Conservation (phyloP, 768 basidiomycete genomes). For the Asterophora lycoperdoides region DNA sequence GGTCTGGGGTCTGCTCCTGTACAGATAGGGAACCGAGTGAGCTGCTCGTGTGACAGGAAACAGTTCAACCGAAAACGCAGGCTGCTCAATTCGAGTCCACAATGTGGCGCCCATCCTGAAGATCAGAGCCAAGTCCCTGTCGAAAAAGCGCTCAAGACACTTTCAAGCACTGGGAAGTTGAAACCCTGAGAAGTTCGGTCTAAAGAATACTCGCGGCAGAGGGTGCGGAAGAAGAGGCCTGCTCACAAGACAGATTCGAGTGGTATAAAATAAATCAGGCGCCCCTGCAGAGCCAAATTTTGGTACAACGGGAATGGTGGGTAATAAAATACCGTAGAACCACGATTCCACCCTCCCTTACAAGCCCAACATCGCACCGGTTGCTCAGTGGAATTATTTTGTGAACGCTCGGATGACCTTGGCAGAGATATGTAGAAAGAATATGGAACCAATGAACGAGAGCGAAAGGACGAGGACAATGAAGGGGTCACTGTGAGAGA, state of each 20-base stretch:
- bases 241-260: constrained; percentile 9
- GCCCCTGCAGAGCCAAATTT: constrained; percentile 28
- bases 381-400: constrained; percentile 50
- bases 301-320: constrained; percentile 31
- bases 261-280: constrained; percentile 32
- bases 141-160: too few relatives aligned
- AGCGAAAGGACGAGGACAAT: constrained; percentile 94
- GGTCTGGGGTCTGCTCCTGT: neutral
- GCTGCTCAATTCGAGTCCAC: neutral
- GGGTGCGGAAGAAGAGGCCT: neutral
- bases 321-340: constrained; percentile 28
- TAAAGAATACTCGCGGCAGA: too few relatives aligned
- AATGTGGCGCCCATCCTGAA: neutral
- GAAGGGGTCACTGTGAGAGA: constrained; percentile 75
- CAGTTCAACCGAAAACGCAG: neutral
- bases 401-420: constrained; percentile 90
- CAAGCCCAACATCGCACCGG: constrained; percentile 2
- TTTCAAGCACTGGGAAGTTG: too few relatives aligned
- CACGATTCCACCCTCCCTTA: constrained; percentile 10
- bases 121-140: neutral
- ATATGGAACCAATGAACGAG: constrained; percentile 96
- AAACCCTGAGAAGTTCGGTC: too few relatives aligned
- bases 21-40: neutral
- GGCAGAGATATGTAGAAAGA: constrained; percentile 97
- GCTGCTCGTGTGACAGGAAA: neutral